These are phyloP conservation scores for Lentinula aciculospora DNA, from an alignment of 768 basidiomycete genomes.

Conservation along the genomic window DNA sequence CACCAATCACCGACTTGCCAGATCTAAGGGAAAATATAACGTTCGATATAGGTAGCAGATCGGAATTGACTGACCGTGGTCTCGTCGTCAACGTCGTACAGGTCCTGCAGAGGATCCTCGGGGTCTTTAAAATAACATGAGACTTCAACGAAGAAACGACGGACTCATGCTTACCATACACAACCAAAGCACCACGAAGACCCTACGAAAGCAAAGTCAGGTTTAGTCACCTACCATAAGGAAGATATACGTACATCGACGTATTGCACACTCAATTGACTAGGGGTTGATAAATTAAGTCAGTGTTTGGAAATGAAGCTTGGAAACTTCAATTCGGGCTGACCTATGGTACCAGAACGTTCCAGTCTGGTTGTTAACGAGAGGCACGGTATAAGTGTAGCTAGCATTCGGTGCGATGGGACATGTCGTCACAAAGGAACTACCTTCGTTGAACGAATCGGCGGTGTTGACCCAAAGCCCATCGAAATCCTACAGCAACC, in stretches of 20 bases:
- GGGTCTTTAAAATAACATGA: constrained; percentile 17
- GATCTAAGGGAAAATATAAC: not conserved
- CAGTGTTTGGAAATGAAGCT: too few relatives aligned
- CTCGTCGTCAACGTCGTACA: constrained; percentile 43
- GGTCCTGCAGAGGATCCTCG: constrained; percentile 28
- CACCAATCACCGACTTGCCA: constrained; percentile 22
- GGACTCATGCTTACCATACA: constrained; percentile 21
- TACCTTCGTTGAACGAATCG: constrained; percentile 17
- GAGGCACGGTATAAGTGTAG: constrained; percentile 20
- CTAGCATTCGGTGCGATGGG: constrained; percentile 16
- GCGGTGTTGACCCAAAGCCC: constrained; percentile 16
- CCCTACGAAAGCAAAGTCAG: constrained; percentile 12
- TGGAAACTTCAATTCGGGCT: not conserved
- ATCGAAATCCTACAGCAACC: constrained; percentile 14
- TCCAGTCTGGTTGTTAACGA: constrained; percentile 21
- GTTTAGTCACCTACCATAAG: not conserved
- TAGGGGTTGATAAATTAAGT: constrained; percentile 1
- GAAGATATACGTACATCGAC: constrained; percentile 18
- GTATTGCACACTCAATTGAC: constrained; percentile 31
- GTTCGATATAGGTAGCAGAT: not conserved
- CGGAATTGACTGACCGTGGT: not conserved
- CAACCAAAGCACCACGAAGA: constrained; percentile 26
- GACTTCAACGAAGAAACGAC: not conserved
- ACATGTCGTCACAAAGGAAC: constrained; percentile 22
- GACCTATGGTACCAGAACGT: constrained; percentile 36